Percentiles rank a stretch among this genome's conserved stretches.
Evolutionary conservation across 805 yeast genomes (phyloP).

Genomic region (Saturnispora gosingensis): DNA sequence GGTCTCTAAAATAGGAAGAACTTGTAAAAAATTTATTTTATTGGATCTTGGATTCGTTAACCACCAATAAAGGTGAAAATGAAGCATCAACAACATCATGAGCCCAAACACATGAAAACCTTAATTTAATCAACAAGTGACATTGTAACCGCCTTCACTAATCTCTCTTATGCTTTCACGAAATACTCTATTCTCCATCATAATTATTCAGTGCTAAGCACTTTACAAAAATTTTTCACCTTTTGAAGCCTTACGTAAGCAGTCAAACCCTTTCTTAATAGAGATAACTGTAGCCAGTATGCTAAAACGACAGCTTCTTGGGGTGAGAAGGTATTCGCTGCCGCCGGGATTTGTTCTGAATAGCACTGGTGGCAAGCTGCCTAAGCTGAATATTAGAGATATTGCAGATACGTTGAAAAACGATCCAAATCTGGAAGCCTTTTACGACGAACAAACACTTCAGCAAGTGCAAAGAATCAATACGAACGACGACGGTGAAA

Average conservation of each 20-base stretch:
- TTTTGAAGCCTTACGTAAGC: background rate
- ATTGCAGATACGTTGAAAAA: conserved; percentile 18
- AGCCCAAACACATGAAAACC: no score
- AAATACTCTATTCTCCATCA: background rate
- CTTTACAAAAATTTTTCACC: background rate
- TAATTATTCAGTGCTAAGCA: background rate
- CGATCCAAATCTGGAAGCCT: conserved; percentile 24
- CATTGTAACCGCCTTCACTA: no score
- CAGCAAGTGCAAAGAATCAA: background rate
- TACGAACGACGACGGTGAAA: background rate
- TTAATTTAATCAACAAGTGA: no score
- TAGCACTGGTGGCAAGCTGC: background rate
- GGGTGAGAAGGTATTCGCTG: background rate
- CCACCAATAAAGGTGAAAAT: no score
- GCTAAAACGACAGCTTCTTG: background rate
- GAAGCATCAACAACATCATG: no score
- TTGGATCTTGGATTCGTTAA: no score
- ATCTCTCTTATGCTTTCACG: no score
- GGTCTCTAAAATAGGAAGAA: no score
- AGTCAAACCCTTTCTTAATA: background rate
- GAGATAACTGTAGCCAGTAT: background rate
- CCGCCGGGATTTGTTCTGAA: conserved; percentile 2
- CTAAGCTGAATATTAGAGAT: conserved; percentile 3
- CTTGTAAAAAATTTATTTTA: no score
- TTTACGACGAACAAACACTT: conserved; percentile 14